Evolutionary conservation across 2,329 filamentous ascomycete species (phyloP).

Genomic region (Fusarium oligoseptatum): DNA sequence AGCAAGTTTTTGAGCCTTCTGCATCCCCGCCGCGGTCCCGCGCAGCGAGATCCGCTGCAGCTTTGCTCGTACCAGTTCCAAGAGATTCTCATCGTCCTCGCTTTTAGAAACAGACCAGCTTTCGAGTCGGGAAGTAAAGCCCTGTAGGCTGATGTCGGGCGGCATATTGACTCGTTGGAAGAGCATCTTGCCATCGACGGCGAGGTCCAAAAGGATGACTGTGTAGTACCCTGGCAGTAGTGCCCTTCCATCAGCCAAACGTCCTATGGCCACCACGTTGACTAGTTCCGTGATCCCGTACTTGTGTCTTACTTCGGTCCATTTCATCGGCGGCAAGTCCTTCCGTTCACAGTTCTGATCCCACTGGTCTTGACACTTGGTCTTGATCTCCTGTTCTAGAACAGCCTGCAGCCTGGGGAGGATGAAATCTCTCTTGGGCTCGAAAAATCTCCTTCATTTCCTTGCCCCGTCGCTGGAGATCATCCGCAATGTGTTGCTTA

Average conservation of each 20-base stretch:
- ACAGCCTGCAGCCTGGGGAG: background rate
- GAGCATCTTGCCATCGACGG: slow-evolving; percentile 29
- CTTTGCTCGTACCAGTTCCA: slow-evolving; percentile 22
- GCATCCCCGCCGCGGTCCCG: slow-evolving; percentile 13
- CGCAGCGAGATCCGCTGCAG: background rate
- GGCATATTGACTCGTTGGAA: slow-evolving; percentile 25
- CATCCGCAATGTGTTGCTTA: slow-evolving; percentile 19
- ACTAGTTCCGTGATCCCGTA: slow-evolving; percentile 14
- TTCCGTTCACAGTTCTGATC: slow-evolving; percentile 17
- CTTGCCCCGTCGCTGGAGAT: slow-evolving; percentile 11
- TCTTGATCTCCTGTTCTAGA: slow-evolving; percentile 32
- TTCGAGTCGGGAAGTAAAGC: slow-evolving; percentile 32
- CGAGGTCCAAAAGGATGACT: slow-evolving; percentile 32
- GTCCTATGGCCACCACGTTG: slow-evolving; percentile 36
- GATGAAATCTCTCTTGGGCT: background rate
- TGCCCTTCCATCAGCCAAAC: slow-evolving; percentile 30
- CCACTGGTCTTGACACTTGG: slow-evolving; percentile 35
- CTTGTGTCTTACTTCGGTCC: slow-evolving; percentile 19
- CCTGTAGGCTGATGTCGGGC: slow-evolving; percentile 5
- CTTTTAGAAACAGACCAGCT: slow-evolving; percentile 29
- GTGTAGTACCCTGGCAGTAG: slow-evolving; percentile 37
- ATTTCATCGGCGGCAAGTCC: slow-evolving; percentile 14
- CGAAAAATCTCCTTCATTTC: slow-evolving; percentile 18
- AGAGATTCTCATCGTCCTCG: slow-evolving; percentile 10
- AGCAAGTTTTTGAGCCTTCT: slow-evolving; percentile 4